Evolutionary conservation across 176 grass and related monocot species (phyloP).

Genomic region (Carex cristatella): DNA sequence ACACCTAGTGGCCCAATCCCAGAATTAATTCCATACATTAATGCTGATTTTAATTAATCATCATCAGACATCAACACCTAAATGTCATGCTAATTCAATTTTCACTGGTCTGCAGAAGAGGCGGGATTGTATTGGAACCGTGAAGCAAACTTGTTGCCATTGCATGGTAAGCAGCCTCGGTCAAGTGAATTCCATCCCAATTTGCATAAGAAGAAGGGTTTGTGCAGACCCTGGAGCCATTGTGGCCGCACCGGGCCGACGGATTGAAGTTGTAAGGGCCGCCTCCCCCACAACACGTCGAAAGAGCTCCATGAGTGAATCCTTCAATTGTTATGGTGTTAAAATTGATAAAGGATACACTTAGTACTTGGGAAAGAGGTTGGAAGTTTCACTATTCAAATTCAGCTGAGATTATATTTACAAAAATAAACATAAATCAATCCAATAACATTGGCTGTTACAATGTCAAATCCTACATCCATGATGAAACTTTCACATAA

Average conservation of each 20-base stretch:
- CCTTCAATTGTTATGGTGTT: conserved; percentile 33
- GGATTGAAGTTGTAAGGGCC: conserved; percentile 91
- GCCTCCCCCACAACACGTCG: conserved; percentile 63
- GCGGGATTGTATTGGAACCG: conserved; percentile 52
- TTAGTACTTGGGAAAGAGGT: background rate
- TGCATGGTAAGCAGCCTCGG: conserved; percentile 67
- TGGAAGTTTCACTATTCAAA: background rate
- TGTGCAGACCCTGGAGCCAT: conserved; percentile 52
- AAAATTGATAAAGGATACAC: background rate
- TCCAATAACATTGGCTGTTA: no score
- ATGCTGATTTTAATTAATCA: background rate
- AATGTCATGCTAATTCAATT: background rate
- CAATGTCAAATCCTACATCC: no score
- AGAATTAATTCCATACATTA: background rate
- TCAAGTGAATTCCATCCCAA: conserved; percentile 88
- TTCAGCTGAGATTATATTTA: background rate
- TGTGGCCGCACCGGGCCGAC: conserved; percentile 45
- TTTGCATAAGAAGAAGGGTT: conserved; percentile 65
- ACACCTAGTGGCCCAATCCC: background rate
- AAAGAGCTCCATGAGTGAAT: conserved; percentile 53
- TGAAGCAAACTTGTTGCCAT: conserved; percentile 59
- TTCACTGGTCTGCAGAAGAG: conserved; percentile 23
- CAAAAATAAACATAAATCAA: no score
- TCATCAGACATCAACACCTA: background rate
- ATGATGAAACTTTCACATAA: no score